Conservation (phyloP, 1,139 yeast genomes). For the Citeromyces hawaiiensis region DNA sequence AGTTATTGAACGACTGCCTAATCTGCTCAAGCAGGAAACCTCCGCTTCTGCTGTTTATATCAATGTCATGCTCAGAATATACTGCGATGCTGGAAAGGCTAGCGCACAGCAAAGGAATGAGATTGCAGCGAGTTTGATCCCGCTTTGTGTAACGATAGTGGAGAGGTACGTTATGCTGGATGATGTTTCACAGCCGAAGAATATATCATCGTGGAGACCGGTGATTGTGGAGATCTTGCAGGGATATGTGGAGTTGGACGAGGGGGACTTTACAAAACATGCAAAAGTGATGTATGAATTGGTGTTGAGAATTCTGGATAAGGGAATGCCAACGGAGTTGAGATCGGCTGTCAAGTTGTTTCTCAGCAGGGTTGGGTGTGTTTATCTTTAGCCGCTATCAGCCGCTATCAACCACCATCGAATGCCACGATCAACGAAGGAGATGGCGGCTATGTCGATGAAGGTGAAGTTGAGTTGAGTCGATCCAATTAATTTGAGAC, state of each 20-base stretch:
- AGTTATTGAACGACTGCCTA: slow-evolving; percentile 84
- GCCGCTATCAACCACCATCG: too few relatives aligned
- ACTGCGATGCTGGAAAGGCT: slow-evolving; percentile 45
- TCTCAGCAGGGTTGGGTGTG: slow-evolving; percentile 59
- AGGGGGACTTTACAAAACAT: slow-evolving; percentile 52
- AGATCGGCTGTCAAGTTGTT: slow-evolving; percentile 55
- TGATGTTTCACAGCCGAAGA: slow-evolving; percentile 65
- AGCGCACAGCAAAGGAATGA: slow-evolving; percentile 18
- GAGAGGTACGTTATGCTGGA: slow-evolving; percentile 62
- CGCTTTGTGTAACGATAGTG: slow-evolving; percentile 59
- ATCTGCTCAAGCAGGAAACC: slow-evolving; percentile 82
- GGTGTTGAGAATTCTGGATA: slow-evolving; percentile 53
- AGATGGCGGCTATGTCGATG: too few relatives aligned
- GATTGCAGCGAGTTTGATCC: slow-evolving; percentile 44
- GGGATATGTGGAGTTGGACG: slow-evolving; percentile 69
- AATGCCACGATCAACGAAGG: too few relatives aligned
- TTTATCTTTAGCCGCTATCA: too few relatives aligned
- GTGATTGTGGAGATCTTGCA: slow-evolving; percentile 79
- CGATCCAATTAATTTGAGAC: too few relatives aligned
- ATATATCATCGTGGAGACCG: slow-evolving; percentile 80
- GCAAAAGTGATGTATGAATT: slow-evolving; percentile 58
- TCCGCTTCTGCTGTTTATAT: slow-evolving; percentile 82
- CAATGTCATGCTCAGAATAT: slow-evolving; percentile 67
- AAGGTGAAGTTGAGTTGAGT: too few relatives aligned
- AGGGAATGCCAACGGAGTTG: slow-evolving; percentile 57